Percentiles rank a stretch among this genome's conserved stretches.
Conservation (phyloP, 371 early-diverging fungal genomes). For the Syncephalastrum sp. region DNA sequence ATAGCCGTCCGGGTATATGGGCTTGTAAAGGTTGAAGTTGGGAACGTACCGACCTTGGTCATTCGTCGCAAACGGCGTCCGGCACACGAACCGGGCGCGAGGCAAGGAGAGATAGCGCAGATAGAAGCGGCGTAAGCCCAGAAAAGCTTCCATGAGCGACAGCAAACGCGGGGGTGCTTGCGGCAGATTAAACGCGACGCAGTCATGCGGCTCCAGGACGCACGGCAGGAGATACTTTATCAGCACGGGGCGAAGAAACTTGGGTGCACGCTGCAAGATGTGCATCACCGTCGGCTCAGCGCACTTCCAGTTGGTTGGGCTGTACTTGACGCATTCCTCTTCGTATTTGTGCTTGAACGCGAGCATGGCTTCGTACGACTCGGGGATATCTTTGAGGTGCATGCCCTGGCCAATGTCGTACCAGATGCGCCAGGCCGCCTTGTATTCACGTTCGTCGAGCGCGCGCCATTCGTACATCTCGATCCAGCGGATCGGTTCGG, state of each 20-base stretch:
- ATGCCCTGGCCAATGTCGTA: constrained; percentile 34
- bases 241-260: constrained; percentile 18
- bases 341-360: constrained; percentile 19
- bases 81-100: constrained; percentile 16
- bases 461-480: constrained; percentile 49
- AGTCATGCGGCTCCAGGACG: constrained; percentile 24
- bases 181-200: constrained; percentile 27
- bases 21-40: constrained; percentile 20
- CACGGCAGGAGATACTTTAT: constrained; percentile 17
- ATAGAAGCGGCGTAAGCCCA: constrained; percentile 26
- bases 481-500: constrained; percentile 44
- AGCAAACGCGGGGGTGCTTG: constrained; percentile 20
- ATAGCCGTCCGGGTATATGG: constrained; percentile 36
- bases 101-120: constrained; percentile 35
- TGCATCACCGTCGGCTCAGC: constrained; percentile 33
- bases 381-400: constrained; percentile 55
- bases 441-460: constrained; percentile 42
- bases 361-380: constrained; percentile 37
- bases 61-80: constrained; percentile 29
- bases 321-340: constrained; percentile 15
- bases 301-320: constrained; percentile 23
- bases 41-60: constrained; percentile 30
- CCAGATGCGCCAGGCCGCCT: constrained; percentile 47
- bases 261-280: constrained; percentile 23
- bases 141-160: constrained; percentile 5